Base-by-base conservation (phyloP, 2,329 filamentous ascomycete genomes). In the Colletotrichum tropicicola region DNA sequence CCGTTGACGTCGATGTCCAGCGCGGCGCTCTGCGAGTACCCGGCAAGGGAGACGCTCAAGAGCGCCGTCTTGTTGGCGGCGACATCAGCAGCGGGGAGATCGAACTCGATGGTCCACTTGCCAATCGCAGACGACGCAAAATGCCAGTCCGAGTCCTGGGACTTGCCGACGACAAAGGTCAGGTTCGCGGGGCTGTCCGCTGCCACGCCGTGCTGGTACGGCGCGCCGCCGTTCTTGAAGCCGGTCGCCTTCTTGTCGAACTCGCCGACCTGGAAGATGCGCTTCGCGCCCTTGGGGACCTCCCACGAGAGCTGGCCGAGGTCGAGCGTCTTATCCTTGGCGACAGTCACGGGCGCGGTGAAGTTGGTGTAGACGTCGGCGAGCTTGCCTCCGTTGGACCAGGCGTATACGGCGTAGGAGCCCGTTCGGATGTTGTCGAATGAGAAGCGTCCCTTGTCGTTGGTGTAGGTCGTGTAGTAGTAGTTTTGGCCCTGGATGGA, bases 391-490 rank as follows among this genome's bases (percentile, higher is more conserved):
- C 80, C 80, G 62, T 81, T 80, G 2, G 78, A 75, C 80, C 80
- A 83, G 0, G 81, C 80, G 49, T 82, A 79, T 7, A 83, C 69
- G 1, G 76, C 80, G 56, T 82, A 84, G 1, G 73, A 75, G 1
- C 78, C 80, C 0, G 72, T 73, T 7, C 80, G 78, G 6, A 84
- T 77, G 44, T 81, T 68, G 3, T 73, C 65, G 47, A 84, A 78
- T 9, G 68, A 68, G 68, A 84, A 84, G 5, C 70, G 67, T 19
- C 82, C 82, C 3, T 74, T 43, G 2, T 68, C 66, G 47, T 82
- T 78, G 2, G 82, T 75, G 58, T 81, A 80, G 0, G 74, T 71
- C 6, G 78, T 81, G 70, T 84, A 83, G 69, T 83, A 82, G 70
- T 82, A 82, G 45, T 65, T 59, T 6, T 23, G 47, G 19, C 65